Evolutionary conservation across 257 asterid genomes (phyloP), one percentile per base, ranked within the genome.

Genomic region (Gentiana macrophylla): DNA sequence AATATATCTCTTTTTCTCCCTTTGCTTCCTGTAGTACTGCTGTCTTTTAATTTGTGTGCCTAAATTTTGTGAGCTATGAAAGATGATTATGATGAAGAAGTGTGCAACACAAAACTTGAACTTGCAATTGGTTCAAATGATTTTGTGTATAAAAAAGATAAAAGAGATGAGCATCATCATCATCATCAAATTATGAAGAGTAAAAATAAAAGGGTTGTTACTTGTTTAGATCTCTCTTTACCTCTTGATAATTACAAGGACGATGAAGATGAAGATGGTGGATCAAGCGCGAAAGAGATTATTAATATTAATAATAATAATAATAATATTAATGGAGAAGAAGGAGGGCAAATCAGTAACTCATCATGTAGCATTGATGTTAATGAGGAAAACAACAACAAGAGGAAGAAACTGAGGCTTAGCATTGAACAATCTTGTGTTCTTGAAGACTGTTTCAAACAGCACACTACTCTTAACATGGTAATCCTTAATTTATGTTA

Each of bases 351-450:
- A 24, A 52, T 35, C 12, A 62, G 24, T 24, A 24, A 24, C 24
- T 24, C 24, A 24, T 24, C 55, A n/a, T 34, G 48, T 35, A 24
- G 33, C 9, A 9, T 36, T 36, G 48, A 32, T 47, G 49, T 0
- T 35, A 47, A n/a, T 12, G 50, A 63, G 9, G 69, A 53, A 53
- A 47, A 37, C 34, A 45, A 60, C 2, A 52, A 77, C 52, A 65
- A 63, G 47, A 69, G 86, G 44, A 79, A 76, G 53, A 82, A 82
- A 66, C 6, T 79, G 74, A 82, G 84, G 80, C 84, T 82, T 51
- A 67, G 71, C 15, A 70, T 52, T 62, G 82, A 79, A 38, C 86
- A 82, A 44, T 51, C 71, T 1, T 65, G 62, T 36, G 56, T 76
- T 59, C 86, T 79, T 57, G 84, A 82, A 70, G 82, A 72, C 43